Evolutionary conservation across 441 rosid genomes (phyloP), one percentile per base, ranked within the genome.

Genomic region (Populus trichocarpa): DNA sequence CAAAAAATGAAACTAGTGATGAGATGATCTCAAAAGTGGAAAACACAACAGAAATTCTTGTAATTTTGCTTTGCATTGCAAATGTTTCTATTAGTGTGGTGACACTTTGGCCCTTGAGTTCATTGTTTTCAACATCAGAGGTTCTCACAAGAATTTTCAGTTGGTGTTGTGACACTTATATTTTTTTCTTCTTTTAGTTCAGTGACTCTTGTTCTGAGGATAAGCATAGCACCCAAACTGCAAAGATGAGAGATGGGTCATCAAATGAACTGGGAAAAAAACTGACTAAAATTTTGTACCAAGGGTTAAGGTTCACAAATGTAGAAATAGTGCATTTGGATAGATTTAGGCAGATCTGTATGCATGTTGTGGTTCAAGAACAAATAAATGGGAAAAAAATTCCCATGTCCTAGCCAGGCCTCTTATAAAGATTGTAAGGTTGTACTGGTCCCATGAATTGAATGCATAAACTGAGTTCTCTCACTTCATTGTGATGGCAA

Each of bases 21-120:
- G 9, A 25, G 8, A 64, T 16, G 40, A 14, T 64, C 38, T 74
- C 14, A 10, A 12, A 8, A 8, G 18, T 65, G 23, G 57, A 14
- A 65, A 36, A 64, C 36, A 3, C 5, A 4, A 59, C 23, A 7
- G 33, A 33, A 59, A 35, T 32, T 35, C 14, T 61, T 61, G 35
- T 2, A 8, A 13, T 30, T 13, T 38, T 5, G 59, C 20, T 32
- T 69, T 38, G 28, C 72, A 20, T 69, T 40, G 42, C 23, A 11
- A 69, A 38, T 13, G 26, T 72, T 72, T 72, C 53, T 46, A 16
- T 46, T 38, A 16, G 23, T 50, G 66, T 75, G 22, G 18, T 67
- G 78, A 70, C 28, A 67, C 25, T 23, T 61, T 77, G 35, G 35
- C 30, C 70, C 38, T 59, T 69, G 13, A 59, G 69, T 23, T 35